Evolutionary conservation across 768 basidiomycete genomes (phyloP), one percentile per base, ranked within the genome.

Genomic region (Agrocybe chaxingu): DNA sequence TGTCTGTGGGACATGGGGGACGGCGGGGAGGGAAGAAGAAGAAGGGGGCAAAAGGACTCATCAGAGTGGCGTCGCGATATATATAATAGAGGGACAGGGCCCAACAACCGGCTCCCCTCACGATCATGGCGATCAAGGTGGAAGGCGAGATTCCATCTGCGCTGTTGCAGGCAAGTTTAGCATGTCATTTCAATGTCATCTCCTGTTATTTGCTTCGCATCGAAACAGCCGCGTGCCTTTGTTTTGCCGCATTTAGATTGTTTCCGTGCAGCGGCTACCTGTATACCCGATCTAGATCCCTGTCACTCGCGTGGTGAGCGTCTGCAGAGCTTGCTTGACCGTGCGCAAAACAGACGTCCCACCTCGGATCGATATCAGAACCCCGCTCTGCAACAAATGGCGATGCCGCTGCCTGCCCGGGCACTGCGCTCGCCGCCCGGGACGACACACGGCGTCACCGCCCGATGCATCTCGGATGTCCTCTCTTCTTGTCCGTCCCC

Each of bases 71-170:
- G 69, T 69, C 64, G 70, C 69, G 73, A 75, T 80, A 79, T 81
- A 80, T 82, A 83, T 79, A 80, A 73, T 68, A 59, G 50, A 69
- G 66, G 68, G 72, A 70, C 72, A 74, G 70, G 72, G 68, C 67
- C 65, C 64, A 67, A 63, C 65, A 65, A 63, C 63, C 67, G 66
- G 70, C 65, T 66, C 66, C 73, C 74, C 73, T 80, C 77, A 78
- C 77, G 78, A 79, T 81, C 79, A 80, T 79, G 79, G 76, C 79
- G 78, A 80, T 81, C 80, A 79, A 72, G 65, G 59, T 68, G 70
- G 70, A 65, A 64, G 62, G 64, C 63, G 64, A 73, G 72, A 76
- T 76, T 61, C 57, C 57, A 76, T 78, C 75, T 73, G 59, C 62
- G 61, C 44, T 69, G 48, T 50, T 64, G 60, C 62, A 68, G 68